These are phyloP conservation scores for Cydonia oblonga DNA, from an alignment of 331 rosid species.

Conservation along the genomic window DNA sequence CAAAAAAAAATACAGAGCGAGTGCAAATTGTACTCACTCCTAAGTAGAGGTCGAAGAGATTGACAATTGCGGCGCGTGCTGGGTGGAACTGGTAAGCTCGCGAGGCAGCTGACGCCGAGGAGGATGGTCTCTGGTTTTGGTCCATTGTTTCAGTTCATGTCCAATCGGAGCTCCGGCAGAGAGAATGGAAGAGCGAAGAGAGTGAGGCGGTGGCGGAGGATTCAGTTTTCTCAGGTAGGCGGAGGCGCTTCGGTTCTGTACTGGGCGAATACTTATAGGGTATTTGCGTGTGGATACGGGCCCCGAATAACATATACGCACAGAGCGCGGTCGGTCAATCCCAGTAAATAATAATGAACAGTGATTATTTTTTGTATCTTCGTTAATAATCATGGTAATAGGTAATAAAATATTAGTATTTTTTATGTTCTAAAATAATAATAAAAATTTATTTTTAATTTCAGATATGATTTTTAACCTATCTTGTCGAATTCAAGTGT, in stretches of 20 bases:
- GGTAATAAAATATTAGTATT: no score
- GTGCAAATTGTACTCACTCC: conserved; percentile 29
- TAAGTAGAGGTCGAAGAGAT: conserved; percentile 85
- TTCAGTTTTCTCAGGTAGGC: not conserved
- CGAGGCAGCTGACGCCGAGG: conserved; percentile 30
- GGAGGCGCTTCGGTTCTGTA: not conserved
- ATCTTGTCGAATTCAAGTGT: no score
- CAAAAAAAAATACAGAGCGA: not conserved
- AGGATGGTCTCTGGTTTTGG: conserved; percentile 52
- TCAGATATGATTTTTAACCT: no score
- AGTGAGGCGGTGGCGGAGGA: not conserved
- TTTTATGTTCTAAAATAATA: no score
- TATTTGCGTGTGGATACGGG: no score
- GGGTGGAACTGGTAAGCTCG: conserved; percentile 81
- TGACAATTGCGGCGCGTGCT: conserved; percentile 61
- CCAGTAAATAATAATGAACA: no score
- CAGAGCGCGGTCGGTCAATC: no score
- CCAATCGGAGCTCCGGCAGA: conserved; percentile 1
- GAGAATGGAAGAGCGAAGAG: not conserved
- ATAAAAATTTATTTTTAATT: no score
- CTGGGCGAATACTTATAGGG: not conserved
- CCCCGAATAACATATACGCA: no score
- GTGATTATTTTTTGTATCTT: no score
- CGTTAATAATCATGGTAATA: accelerated
- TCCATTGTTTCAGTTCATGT: conserved; percentile 46